phyloP scores from a whole-genome alignment of 208 protist genomes.

The Entamoeba dispar region DNA sequence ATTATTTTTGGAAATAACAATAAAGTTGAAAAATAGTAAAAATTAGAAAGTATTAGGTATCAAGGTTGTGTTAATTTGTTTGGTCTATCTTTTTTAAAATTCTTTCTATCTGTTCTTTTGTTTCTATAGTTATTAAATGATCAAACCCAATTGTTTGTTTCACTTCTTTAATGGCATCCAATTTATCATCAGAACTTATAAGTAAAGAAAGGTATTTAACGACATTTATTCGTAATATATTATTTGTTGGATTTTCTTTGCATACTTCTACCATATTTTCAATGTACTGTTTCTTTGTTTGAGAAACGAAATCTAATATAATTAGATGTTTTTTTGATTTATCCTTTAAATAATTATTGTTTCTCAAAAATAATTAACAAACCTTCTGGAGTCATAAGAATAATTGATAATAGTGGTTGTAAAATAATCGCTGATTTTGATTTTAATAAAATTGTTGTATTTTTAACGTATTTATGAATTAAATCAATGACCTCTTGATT shows the following conservation, averaged over 20 bases:
- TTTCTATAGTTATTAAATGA: background rate
- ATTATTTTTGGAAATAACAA: no score
- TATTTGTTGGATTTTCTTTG: background rate
- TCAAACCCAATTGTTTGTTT: background rate
- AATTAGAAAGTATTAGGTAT: no score
- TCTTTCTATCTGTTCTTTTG: background rate
- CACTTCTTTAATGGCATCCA: background rate
- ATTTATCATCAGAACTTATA: background rate
- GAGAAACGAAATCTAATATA: no score
- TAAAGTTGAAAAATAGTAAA: no score
- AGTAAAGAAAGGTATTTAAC: background rate
- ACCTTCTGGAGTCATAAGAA: background rate
- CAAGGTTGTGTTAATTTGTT: no score
- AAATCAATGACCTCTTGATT: background rate
- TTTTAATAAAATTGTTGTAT: background rate
- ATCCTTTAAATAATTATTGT: background rate
- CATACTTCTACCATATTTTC: background rate
- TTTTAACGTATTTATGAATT: background rate
- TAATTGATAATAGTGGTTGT: background rate
- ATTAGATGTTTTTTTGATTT: no score
- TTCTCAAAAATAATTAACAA: background rate
- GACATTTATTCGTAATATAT: background rate
- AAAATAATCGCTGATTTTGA: background rate
- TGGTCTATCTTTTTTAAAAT: background rate
- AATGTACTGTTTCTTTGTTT: background rate